phyloP scores from a whole-genome alignment of 2,329 filamentous ascomycete genomes.

The Lachnellula suecica region DNA sequence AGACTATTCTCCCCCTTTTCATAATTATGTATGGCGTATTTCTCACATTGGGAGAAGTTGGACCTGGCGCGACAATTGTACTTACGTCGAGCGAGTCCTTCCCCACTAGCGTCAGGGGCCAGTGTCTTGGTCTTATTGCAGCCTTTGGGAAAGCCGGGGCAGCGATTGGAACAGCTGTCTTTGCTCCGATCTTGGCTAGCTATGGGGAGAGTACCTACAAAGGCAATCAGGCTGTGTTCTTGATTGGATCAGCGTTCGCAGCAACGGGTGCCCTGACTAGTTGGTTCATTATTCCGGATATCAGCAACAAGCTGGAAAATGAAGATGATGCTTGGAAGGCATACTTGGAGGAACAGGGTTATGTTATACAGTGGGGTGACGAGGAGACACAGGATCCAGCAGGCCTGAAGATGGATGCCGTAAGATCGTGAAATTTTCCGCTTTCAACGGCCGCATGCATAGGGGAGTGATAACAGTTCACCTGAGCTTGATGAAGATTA shows the following conservation, averaged over 20 bases:
- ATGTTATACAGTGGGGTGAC: constrained; percentile 37
- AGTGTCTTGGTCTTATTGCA: constrained; percentile 47
- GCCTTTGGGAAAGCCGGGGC: constrained; percentile 50
- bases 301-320: constrained; percentile 40
- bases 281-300: constrained; percentile 46
- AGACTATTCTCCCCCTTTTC: constrained; percentile 48
- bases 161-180: constrained; percentile 50
- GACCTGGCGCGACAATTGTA: constrained; percentile 45
- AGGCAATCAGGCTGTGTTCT: constrained; percentile 48
- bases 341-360: constrained; percentile 44
- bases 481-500: no score
- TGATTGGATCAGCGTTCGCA: constrained; percentile 50
- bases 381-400: constrained; percentile 30
- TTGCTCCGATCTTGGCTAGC: constrained; percentile 48
- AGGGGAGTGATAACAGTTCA: no score
- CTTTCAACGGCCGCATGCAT: background rate
- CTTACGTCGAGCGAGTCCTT: constrained; percentile 46
- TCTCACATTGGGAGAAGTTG: constrained; percentile 47
- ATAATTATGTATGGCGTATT: constrained; percentile 52
- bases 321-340: constrained; percentile 44
- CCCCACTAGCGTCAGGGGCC: constrained; percentile 48
- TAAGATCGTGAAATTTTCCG: no score
- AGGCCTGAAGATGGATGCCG: constrained; percentile 22
- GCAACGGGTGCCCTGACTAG: constrained; percentile 43
- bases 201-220: constrained; percentile 39